These are phyloP conservation scores for Gossypium anomalum DNA, from an alignment of 345 rosid species.

Conservation along the genomic window DNA sequence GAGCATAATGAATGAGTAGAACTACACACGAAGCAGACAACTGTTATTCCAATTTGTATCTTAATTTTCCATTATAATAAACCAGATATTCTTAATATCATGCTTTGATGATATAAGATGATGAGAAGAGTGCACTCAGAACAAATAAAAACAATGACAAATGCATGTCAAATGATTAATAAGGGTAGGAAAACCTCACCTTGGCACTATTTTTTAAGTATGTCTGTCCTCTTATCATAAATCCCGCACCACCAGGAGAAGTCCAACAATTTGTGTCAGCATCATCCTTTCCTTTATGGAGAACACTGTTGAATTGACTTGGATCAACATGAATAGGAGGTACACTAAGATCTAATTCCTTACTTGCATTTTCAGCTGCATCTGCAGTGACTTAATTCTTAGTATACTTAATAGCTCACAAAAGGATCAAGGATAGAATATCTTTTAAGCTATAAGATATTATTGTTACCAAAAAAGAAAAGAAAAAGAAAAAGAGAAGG, in stretches of 20 bases:
- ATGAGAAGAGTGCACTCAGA: background rate
- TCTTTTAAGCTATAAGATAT: background rate
- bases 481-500: background rate
- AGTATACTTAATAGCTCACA: conserved; percentile 15
- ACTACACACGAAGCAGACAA: background rate
- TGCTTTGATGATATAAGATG: background rate
- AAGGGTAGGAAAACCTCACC: conserved; percentile 38
- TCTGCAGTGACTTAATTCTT: conserved; percentile 21
- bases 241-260: conserved; percentile 80
- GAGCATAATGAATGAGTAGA: background rate
- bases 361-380: conserved; percentile 55
- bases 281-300: conserved; percentile 54
- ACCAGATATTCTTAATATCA: conserved; percentile 1
- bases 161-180: background rate
- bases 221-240: conserved; percentile 92
- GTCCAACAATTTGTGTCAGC: conserved; percentile 83
- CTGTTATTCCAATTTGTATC: background rate
- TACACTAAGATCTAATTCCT: conserved; percentile 54
- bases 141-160: background rate
- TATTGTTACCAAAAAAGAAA: background rate
- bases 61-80: background rate
- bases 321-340: conserved; percentile 48
- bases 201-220: conserved; percentile 78
- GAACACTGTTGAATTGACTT: conserved; percentile 57
- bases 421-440: background rate